A percentile compares a stretch with the other conserved stretches of the same genome.
Conservation (phyloP, 1,139 yeast genomes). For the Ogataea hybrid region DNA sequence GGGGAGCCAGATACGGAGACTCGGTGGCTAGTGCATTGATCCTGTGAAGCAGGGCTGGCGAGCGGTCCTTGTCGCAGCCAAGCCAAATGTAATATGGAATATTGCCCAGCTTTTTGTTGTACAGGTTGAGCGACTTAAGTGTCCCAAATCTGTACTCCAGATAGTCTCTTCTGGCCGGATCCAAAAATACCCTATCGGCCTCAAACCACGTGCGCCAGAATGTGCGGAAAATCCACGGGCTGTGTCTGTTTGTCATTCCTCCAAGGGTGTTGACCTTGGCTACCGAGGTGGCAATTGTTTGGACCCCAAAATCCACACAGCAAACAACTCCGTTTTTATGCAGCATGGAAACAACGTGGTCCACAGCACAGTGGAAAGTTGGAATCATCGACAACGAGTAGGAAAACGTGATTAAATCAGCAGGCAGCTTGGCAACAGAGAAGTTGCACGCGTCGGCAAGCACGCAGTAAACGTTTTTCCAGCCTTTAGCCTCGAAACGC, state of each 20-base stretch:
- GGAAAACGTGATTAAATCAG: constrained; percentile 72
- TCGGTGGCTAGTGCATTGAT: constrained; percentile 75
- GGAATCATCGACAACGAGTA: constrained; percentile 87
- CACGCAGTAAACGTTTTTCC: constrained; percentile 66
- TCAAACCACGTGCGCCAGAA: constrained; percentile 91
- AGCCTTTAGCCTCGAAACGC: constrained; percentile 52
- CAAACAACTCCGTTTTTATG: constrained; percentile 58
- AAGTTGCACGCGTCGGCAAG: constrained; percentile 79
- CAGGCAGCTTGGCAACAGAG: constrained; percentile 41
- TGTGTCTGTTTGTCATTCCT: constrained; percentile 67
- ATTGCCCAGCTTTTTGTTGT: constrained; percentile 61
- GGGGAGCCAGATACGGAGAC: constrained; percentile 75
- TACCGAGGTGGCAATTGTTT: constrained; percentile 57
- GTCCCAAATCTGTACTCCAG: constrained; percentile 82
- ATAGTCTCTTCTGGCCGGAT: constrained; percentile 78
- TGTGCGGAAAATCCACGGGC: constrained; percentile 73
- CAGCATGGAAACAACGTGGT: constrained; percentile 56
- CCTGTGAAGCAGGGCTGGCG: constrained; percentile 58
- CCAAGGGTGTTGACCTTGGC: constrained; percentile 78
- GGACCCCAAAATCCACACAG: constrained; percentile 80
- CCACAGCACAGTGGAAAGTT: constrained; percentile 75
- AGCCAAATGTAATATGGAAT: constrained; percentile 84
- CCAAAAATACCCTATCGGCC: constrained; percentile 76
- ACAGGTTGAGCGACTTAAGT: constrained; percentile 65
- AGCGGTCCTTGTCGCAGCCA: constrained; percentile 70